These are phyloP conservation scores for Trametes cinnabarina DNA, from an alignment of 768 basidiomycete genomes.

Conservation along the genomic window DNA sequence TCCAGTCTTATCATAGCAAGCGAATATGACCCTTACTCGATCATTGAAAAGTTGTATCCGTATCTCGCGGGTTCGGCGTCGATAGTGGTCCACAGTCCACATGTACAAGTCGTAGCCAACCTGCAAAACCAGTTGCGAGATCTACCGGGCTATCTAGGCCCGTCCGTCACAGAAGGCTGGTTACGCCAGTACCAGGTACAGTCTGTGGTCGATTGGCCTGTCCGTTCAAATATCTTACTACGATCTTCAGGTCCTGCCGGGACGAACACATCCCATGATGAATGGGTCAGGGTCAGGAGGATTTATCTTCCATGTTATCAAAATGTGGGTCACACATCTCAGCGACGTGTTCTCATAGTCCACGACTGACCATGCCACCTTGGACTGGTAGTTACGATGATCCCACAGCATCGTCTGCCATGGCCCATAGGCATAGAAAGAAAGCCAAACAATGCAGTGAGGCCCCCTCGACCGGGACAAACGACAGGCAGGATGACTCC, in stretches of 20 bases:
- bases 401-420: constrained; percentile 54
- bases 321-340: constrained; percentile 59
- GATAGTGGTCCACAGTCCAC: constrained; percentile 84
- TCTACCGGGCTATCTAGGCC: constrained; percentile 66
- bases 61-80: constrained; percentile 85
- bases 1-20: constrained; percentile 74
- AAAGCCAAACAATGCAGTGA: constrained; percentile 32
- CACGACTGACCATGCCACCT: neutral
- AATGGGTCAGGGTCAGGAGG: constrained; percentile 86
- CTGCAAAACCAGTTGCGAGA: constrained; percentile 70
- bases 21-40: constrained; percentile 81
- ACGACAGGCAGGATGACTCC: neutral
- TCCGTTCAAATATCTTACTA: neutral
- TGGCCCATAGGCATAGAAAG: constrained; percentile 46
- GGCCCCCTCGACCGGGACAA: neutral
- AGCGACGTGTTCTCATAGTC: too few relatives aligned
- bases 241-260: constrained; percentile 69
- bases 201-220: neutral
- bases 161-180: constrained; percentile 84
- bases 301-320: constrained; percentile 79
- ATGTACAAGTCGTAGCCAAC: constrained; percentile 78
- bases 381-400: constrained; percentile 55
- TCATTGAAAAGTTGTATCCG: constrained; percentile 68
- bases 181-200: constrained; percentile 82
- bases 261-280: constrained; percentile 95